phyloP scores from a whole-genome alignment of 345 rosid species.

The Eucalyptus guilfoylei region DNA sequence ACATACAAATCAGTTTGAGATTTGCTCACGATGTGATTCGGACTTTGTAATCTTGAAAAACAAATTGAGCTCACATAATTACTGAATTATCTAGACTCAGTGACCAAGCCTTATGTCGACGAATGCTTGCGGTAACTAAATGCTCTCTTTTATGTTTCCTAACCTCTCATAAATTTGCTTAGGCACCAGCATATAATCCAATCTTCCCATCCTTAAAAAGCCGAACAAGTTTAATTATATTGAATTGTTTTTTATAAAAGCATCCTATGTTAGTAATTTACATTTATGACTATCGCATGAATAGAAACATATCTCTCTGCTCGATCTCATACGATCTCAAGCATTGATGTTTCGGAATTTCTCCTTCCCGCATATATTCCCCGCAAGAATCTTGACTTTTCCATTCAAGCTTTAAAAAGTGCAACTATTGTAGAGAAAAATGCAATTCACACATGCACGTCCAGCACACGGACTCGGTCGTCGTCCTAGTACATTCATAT shows the following conservation, averaged over 20 bases:
- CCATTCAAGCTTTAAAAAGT: neutral
- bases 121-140: neutral
- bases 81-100: neutral
- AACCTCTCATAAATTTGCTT: neutral
- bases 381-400: neutral
- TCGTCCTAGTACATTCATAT: neutral
- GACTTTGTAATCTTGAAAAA: neutral
- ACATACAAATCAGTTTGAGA: neutral
- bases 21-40: neutral
- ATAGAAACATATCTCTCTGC: neutral
- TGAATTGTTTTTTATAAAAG: neutral
- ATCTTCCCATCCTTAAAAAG: neutral
- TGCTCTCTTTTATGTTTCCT: neutral
- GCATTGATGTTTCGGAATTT: neutral
- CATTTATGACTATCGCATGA: neutral
- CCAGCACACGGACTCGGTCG: neutral
- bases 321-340: neutral
- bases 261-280: neutral
- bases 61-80: neutral
- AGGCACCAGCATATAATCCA: neutral
- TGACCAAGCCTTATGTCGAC: neutral
- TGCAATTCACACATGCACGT: neutral
- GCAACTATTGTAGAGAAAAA: neutral
- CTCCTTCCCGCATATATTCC: neutral
- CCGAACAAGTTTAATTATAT: neutral